Evolutionary conservation across 1,284 basidiomycete species (phyloP).

Genomic region (Pascua guehoae): DNA sequence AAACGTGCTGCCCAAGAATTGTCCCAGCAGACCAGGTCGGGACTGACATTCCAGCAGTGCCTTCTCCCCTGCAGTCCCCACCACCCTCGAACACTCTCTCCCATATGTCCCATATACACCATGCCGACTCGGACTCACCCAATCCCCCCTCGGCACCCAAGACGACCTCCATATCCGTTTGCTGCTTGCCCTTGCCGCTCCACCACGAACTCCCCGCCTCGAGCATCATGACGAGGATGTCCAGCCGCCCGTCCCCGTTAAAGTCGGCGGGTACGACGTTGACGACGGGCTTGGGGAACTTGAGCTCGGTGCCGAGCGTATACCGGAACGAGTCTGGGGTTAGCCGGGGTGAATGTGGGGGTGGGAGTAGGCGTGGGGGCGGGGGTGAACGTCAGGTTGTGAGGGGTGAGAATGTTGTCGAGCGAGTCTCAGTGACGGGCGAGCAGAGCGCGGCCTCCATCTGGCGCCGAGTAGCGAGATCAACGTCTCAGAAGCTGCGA

Average conservation of each 20-base stretch:
- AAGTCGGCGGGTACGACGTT: constrained; percentile 92
- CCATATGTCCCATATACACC: too few species aligned
- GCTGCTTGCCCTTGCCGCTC: constrained; percentile 26
- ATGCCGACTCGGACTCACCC: constrained; percentile 54
- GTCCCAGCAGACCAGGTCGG: too few species aligned
- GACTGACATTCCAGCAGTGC: too few species aligned
- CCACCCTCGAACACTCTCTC: too few species aligned
- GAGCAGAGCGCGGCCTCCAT: too few species aligned
- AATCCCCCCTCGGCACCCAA: constrained; percentile 60
- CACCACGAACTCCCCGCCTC: constrained; percentile 52
- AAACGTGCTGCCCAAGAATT: too few species aligned
- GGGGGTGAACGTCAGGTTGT: neutral
- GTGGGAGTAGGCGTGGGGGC: neutral
- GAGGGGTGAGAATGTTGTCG: neutral
- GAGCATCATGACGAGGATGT: constrained; percentile 75
- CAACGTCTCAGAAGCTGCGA: too few species aligned
- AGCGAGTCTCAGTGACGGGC: too few species aligned
- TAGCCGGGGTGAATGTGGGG: neutral
- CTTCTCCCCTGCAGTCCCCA: too few species aligned
- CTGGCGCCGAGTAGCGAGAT: too few species aligned
- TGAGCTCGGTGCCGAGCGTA: constrained; percentile 11
- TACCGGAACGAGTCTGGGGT: constrained; percentile 53
- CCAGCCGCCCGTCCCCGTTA: constrained; percentile 84
- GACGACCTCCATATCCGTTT: constrained; percentile 65
- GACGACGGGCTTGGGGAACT: constrained; percentile 55